Base-by-base conservation (phyloP, 1,139 yeast species). In the Geotrichum citri-aurantii region DNA sequence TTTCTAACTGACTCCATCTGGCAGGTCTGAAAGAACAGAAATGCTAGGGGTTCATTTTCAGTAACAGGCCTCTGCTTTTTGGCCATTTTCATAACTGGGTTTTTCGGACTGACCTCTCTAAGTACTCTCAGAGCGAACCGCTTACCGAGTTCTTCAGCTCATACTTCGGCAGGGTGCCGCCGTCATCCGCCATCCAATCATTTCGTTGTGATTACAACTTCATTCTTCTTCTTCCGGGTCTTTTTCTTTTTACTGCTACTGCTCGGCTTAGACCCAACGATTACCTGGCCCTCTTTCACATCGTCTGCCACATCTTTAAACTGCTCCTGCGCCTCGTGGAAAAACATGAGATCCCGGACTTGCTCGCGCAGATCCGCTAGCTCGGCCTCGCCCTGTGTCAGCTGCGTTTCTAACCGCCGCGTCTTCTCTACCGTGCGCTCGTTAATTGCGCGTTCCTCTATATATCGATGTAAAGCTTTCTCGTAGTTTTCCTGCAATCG, bases 301-400 rank as follows among this genome's bases (percentile, higher is more conserved):
- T 85, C 92, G 19, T 85, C 86, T 1, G 83, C 79, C 26, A 88
- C 86, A 67, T 84, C 80, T 65, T 84, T 81, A 65, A 89, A 80
- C 70, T 85, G 87, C 59, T 84, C 87, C 68, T 81, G 88, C 2
- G 88, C 80, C 62, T 88, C 95, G 56, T 90, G 75, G 68, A 79
- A 88, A 64, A 88, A 86, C 97, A 90, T 88, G 60, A 91, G 72
- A 69, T 91, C 97, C 47, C 79, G 81, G 2, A 87, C 83, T 69
- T 89, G 95, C 46, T 87, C 95, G 54, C 79, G 71, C 52, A 89
- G 72, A n/a, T 69, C 72, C 1, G 46, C 57, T 21, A 70, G 57
- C 48, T 67, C 66, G 26, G 71, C 71, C 37, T 81, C 84, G 58
- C 80, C 75, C 3, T 65, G 66, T n/a, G 71, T 69, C 49, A 78